Conservation (phyloP, 2,329 filamentous ascomycete genomes). For the Aspergillus carbonarius region DNA sequence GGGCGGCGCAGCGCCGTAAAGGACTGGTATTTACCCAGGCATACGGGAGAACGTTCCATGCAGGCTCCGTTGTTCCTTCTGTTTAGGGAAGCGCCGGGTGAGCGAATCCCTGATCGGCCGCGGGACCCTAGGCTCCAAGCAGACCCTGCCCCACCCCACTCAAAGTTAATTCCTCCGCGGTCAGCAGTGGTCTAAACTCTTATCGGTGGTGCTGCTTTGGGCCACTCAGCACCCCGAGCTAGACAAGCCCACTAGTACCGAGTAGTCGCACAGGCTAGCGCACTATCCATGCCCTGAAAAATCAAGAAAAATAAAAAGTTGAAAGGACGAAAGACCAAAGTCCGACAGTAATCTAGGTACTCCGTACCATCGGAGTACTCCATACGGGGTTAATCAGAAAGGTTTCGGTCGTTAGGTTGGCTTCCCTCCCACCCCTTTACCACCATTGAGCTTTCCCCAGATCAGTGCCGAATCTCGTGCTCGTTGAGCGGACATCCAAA, state of each 20-base stretch:
- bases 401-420: too few relatives aligned
- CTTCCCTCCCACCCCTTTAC: neutral
- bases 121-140: neutral
- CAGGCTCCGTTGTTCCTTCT: neutral
- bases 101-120: neutral
- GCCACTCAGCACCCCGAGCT: neutral
- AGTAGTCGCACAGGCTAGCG: neutral
- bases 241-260: neutral
- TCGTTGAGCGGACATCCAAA: neutral
- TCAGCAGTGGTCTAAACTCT: neutral
- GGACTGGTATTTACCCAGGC: neutral
- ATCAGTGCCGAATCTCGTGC: neutral
- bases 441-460: neutral
- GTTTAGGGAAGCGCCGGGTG: neutral
- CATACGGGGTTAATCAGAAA: too few relatives aligned
- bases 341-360: too few relatives aligned
- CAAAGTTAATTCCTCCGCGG: neutral
- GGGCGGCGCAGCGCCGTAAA: neutral
- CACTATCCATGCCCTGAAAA: neutral
- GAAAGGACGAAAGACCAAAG: neutral
- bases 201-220: neutral
- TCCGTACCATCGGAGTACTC: too few relatives aligned
- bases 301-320: too few relatives aligned
- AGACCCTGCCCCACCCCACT: neutral
- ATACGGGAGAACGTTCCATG: neutral